Evolutionary conservation across 1,139 yeast genomes (phyloP).

Genomic region (Chernovozyma aurita): DNA sequence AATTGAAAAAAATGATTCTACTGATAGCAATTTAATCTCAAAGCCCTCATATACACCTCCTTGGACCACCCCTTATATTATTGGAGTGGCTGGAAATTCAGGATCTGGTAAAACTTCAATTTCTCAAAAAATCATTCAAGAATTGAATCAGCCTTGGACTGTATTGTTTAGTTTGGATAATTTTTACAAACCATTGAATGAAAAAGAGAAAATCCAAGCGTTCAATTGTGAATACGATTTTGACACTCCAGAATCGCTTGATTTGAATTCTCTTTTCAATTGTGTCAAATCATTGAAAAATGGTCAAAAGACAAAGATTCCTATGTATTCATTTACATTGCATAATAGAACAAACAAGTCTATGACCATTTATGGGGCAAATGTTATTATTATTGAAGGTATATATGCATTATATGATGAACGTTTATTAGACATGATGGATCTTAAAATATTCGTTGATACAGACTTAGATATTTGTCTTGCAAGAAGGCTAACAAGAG

Average conservation of each 20-base stretch:
- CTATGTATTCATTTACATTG: conserved; percentile 75
- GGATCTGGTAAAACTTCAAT: conserved; percentile 96
- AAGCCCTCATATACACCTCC: conserved; percentile 66
- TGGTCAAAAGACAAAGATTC: conserved; percentile 59
- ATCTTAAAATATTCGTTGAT: conserved; percentile 84
- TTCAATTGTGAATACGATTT: conserved; percentile 71
- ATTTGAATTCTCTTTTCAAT: conserved; percentile 64
- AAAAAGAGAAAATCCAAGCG: conserved; percentile 60
- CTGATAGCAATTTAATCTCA: neutral
- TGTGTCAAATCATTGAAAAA: conserved; percentile 63
- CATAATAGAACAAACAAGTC: conserved; percentile 71
- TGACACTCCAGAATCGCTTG: conserved; percentile 80
- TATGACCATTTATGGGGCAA: conserved; percentile 87
- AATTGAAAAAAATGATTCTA: neutral
- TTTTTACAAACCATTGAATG: conserved; percentile 71
- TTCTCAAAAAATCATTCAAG: conserved; percentile 75
- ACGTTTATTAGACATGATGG: conserved; percentile 70
- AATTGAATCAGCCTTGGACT: conserved; percentile 91
- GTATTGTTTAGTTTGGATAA: conserved; percentile 88
- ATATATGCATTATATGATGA: conserved; percentile 77
- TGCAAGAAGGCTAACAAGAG: conserved; percentile 82
- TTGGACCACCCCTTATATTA: conserved; percentile 93
- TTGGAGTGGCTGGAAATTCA: conserved; percentile 91
- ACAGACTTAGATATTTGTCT: conserved; percentile 91
- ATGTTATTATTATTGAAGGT: conserved; percentile 89